Evolutionary conservation across 208 protist species (phyloP), one percentile per base, ranked within the genome.

Genomic region (Acanthamoeba lenticulata): DNA sequence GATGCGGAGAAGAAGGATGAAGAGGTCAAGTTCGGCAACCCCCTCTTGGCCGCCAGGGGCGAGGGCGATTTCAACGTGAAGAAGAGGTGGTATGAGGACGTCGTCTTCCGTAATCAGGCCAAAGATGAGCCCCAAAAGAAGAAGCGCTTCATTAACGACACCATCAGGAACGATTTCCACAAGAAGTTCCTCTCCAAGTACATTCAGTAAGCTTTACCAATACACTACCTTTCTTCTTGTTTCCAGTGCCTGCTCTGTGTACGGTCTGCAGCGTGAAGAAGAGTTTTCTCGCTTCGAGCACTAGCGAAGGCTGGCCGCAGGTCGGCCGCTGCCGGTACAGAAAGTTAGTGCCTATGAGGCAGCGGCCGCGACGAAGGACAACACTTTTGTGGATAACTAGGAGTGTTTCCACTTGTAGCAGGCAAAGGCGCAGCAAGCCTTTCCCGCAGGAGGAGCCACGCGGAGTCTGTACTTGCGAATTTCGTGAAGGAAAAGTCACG

Each of bases 71-170:
- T 97, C 92, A 94, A 38, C 24, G 91, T 97, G 3, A 97, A 97
- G 94, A 79, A 93, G 62, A 32, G 97, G 45, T 98, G 98, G 98
- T 95, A 97, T 90, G 98, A 98, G 27, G 97, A 98, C 49, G 96
- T 96, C 38, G 97, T 98, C 3, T 98, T 98, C 94, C 98, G 97
- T 88, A 98, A 98, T 94, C 97, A 98, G 86, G 96, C 97, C 24
- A 95, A 92, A 74, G 96, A 95, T 69, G 96, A 96, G 85, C 95
- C 95, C 1, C 79, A 95, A 27, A 52, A 55, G n/a, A 95, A 98
- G 93, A 98, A 98, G 86, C 96, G 97, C 55, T 98, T 98, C 90
- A 97, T 98, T 52, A 98, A 98, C 95, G 98, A 98, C 94, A 98
- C 97, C 36, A 97, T 98, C 47, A 95, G 98, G 42, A 97, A 95